Evolutionary conservation across 2,329 filamentous ascomycete genomes (phyloP).

Genomic region (Cucurbitaria berberidis): DNA sequence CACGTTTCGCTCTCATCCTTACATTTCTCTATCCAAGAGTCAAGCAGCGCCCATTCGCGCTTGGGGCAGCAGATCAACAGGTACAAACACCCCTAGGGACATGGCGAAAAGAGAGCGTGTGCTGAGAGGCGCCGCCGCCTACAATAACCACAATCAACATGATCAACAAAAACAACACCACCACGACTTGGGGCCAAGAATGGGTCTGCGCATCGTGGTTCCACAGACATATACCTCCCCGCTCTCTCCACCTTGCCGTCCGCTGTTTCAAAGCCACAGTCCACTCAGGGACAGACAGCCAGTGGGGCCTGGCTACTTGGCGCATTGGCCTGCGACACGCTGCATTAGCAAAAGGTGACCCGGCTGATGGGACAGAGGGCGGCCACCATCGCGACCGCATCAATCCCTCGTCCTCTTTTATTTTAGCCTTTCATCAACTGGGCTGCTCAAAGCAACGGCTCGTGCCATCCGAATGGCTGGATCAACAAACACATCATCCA

Average conservation of each 20-base stretch:
- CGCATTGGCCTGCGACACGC: constrained; percentile 30
- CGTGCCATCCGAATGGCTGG: constrained; percentile 13
- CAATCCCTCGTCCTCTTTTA: not conserved
- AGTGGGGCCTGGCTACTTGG: constrained; percentile 13
- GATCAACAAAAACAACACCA: constrained; percentile 3
- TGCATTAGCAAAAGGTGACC: constrained; percentile 21
- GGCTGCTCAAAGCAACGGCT: constrained; percentile 17
- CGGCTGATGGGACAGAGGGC: constrained; percentile 9
- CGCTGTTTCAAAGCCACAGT: constrained; percentile 33
- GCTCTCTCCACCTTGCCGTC: constrained; percentile 27
- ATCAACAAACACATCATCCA: constrained; percentile 12
- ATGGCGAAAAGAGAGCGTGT: not conserved
- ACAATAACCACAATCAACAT: not conserved
- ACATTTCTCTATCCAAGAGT: constrained; percentile 15
- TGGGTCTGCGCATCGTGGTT: constrained; percentile 22
- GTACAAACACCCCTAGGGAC: not conserved
- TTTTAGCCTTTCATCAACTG: constrained; percentile 5
- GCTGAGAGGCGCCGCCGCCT: not conserved
- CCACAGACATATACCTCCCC: constrained; percentile 18
- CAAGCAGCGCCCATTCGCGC: constrained; percentile 10
- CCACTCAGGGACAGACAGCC: constrained; percentile 19
- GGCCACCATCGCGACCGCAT: not conserved
- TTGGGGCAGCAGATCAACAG: not conserved
- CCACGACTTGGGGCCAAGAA: constrained; percentile 16
- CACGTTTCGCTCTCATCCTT: constrained; percentile 15